These are phyloP conservation scores for Rhytidhysteron rufulum DNA, from an alignment of 2,329 filamentous ascomycete species.

Conservation along the genomic window DNA sequence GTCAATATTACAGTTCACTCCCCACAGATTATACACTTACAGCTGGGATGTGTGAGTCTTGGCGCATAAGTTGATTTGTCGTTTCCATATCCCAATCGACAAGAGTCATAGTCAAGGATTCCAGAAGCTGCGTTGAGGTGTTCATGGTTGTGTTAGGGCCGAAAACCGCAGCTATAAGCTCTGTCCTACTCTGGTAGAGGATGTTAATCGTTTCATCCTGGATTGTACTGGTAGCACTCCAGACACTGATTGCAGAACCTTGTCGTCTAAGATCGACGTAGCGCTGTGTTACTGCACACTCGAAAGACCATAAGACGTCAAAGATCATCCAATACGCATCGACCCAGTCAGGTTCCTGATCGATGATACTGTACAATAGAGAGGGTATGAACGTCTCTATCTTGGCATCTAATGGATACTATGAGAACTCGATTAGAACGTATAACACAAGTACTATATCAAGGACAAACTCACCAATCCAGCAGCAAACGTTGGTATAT, in stretches of 20 bases:
- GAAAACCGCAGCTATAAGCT: slow-evolving; percentile 22
- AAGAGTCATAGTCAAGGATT: slow-evolving; percentile 17
- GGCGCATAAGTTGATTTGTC: slow-evolving; percentile 16
- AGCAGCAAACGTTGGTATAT: slow-evolving; percentile 23
- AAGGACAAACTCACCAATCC: slow-evolving; percentile 21
- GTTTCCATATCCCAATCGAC: slow-evolving; percentile 20
- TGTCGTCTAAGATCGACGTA: slow-evolving; percentile 29
- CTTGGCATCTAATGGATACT: slow-evolving; percentile 32
- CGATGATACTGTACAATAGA: slow-evolving; percentile 13
- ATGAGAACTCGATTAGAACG: slow-evolving; percentile 9
- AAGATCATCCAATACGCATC: slow-evolving; percentile 30
- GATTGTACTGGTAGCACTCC: slow-evolving; percentile 8
- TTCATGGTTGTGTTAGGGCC: slow-evolving; percentile 17
- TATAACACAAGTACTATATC: not conserved
- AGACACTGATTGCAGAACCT: slow-evolving; percentile 7
- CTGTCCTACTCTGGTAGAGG: slow-evolving; percentile 16
- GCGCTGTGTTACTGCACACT: slow-evolving; percentile 31
- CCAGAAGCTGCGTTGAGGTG: slow-evolving; percentile 15
- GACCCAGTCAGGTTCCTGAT: slow-evolving; percentile 24
- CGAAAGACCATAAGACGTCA: slow-evolving; percentile 32
- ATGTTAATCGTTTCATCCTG: slow-evolving; percentile 20
- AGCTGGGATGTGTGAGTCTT: slow-evolving; percentile 15
- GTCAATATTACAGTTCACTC: not conserved
- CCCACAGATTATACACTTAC: slow-evolving; percentile 7
- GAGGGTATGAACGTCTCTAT: slow-evolving; percentile 22